Conservation (phyloP, 2,329 filamentous ascomycete genomes). For the Colletotrichum zoysiae region DNA sequence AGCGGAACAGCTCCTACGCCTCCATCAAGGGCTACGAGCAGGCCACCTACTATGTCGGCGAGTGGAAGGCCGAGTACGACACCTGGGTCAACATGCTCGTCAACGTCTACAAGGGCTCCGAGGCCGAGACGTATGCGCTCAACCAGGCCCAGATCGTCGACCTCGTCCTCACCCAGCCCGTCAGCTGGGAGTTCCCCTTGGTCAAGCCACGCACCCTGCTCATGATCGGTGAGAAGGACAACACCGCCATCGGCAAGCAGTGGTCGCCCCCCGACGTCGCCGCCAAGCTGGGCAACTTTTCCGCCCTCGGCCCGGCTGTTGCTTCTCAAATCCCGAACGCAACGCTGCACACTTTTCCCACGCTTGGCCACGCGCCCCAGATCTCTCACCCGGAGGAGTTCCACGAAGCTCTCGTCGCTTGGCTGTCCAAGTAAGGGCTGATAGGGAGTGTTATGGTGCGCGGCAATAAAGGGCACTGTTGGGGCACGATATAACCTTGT, state of each 20-base stretch:
- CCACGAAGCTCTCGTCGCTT: constrained; percentile 59
- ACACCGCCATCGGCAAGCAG: constrained; percentile 66
- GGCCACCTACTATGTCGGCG: constrained; percentile 60
- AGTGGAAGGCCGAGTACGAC: constrained; percentile 64
- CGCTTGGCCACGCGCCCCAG: constrained; percentile 66
- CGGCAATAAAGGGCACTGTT: neutral
- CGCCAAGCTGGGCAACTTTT: constrained; percentile 61
- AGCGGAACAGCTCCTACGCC: constrained; percentile 56
- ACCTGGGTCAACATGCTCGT: constrained; percentile 68
- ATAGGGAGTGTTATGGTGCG: neutral
- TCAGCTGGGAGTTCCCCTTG: constrained; percentile 62
- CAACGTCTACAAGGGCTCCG: constrained; percentile 61
- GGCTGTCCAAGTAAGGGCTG: constrained; percentile 50
- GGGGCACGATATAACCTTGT: constrained; percentile 1
- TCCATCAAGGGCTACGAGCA: constrained; percentile 62
- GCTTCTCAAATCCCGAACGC: constrained; percentile 58
- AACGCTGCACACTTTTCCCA: constrained; percentile 60
- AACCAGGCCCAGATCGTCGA: constrained; percentile 66
- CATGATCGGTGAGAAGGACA: constrained; percentile 64
- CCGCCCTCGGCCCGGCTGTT: constrained; percentile 61
- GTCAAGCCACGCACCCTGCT: constrained; percentile 61
- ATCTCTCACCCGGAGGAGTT: constrained; percentile 63
- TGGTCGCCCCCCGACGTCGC: constrained; percentile 62
- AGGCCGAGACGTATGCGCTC: constrained; percentile 57
- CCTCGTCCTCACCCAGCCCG: constrained; percentile 65